A percentile compares a stretch with the other conserved stretches of the same genome.
phyloP scores from a whole-genome alignment of 768 basidiomycete genomes.

The Pisolithus tinctorius region DNA sequence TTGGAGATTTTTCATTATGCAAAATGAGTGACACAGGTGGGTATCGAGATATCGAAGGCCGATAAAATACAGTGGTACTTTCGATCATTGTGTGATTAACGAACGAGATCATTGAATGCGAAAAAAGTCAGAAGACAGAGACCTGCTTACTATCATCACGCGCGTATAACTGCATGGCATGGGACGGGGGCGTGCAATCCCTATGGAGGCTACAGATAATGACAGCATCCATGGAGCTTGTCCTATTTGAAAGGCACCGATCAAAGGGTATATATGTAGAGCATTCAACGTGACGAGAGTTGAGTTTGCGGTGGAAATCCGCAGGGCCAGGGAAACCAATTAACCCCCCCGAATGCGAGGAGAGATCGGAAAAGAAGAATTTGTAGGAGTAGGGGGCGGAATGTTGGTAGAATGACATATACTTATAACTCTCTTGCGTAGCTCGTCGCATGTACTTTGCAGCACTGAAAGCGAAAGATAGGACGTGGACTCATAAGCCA shows the following conservation, averaged over 20 bases:
- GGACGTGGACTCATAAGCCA: not conserved
- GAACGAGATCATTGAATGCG: not conserved
- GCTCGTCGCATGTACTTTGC: constrained; percentile 40
- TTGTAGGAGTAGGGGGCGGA: constrained; percentile 34
- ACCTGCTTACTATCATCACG: not conserved
- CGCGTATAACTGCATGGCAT: not conserved
- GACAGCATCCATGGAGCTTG: not conserved
- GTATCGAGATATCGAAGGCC: not conserved
- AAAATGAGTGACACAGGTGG: not conserved
- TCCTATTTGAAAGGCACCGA: not conserved
- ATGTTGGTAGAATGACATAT: constrained; percentile 41
- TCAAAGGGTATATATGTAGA: not conserved
- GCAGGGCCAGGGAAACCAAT: not conserved
- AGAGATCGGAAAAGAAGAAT: constrained; percentile 31
- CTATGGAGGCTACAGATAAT: not conserved
- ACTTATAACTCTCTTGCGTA: constrained; percentile 43
- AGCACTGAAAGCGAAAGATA: constrained; percentile 30
- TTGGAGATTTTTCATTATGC: no score
- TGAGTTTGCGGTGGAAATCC: not conserved
- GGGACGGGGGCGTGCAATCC: not conserved
- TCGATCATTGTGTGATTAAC: not conserved
- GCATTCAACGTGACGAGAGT: not conserved
- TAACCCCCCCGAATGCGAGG: not conserved
- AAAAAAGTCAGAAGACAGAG: not conserved
- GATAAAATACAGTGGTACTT: constrained; percentile 1